Percentiles rank a stretch among this genome's conserved stretches.
Conservation (phyloP, 2,329 filamentous ascomycete species). For the Atkinsonella texensis region DNA sequence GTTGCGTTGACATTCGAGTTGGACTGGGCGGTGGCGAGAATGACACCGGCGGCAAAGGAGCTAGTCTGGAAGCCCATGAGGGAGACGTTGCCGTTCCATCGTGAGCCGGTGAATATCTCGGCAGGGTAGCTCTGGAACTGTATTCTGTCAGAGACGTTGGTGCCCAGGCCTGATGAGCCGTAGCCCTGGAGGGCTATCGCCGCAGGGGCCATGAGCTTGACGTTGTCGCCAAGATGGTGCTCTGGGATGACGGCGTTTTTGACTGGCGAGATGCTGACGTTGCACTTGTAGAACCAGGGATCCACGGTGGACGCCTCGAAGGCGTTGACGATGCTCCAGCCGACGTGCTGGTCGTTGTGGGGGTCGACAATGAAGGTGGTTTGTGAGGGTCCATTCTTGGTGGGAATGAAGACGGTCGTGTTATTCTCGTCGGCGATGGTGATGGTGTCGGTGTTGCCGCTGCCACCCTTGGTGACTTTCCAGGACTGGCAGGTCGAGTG, state of each 20-base stretch:
- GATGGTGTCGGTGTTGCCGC: slow-evolving; percentile 16
- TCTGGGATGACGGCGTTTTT: slow-evolving; percentile 22
- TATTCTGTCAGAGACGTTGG: slow-evolving; percentile 11
- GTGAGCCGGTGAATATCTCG: slow-evolving; percentile 25
- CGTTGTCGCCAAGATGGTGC: slow-evolving; percentile 21
- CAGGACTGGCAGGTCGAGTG: slow-evolving; percentile 18
- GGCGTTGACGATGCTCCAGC: slow-evolving; percentile 20
- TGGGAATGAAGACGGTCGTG: slow-evolving; percentile 13
- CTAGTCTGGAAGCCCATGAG: slow-evolving; percentile 25
- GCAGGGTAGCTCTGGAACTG: slow-evolving; percentile 30
- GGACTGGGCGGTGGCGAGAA: slow-evolving; percentile 20
- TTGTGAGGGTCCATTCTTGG: slow-evolving; percentile 19
- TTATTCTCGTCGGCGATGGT: slow-evolving; percentile 15
- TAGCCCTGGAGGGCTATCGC: slow-evolving; percentile 31
- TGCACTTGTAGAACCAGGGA: slow-evolving; percentile 31
- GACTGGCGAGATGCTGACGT: slow-evolving; percentile 23
- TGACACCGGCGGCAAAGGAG: slow-evolving; percentile 24
- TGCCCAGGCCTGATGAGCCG: slow-evolving; percentile 13
- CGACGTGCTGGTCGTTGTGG: slow-evolving; percentile 11
- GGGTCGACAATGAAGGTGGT: slow-evolving; percentile 25
- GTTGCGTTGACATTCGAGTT: slow-evolving; percentile 15
- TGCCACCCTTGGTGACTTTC: slow-evolving; percentile 19
- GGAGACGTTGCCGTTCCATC: slow-evolving; percentile 16
- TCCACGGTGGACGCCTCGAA: slow-evolving; percentile 24
- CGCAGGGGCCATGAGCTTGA: slow-evolving; percentile 21